phyloP scores from a whole-genome alignment of 208 protist species.

The Jaenimonas drosophilae region DNA sequence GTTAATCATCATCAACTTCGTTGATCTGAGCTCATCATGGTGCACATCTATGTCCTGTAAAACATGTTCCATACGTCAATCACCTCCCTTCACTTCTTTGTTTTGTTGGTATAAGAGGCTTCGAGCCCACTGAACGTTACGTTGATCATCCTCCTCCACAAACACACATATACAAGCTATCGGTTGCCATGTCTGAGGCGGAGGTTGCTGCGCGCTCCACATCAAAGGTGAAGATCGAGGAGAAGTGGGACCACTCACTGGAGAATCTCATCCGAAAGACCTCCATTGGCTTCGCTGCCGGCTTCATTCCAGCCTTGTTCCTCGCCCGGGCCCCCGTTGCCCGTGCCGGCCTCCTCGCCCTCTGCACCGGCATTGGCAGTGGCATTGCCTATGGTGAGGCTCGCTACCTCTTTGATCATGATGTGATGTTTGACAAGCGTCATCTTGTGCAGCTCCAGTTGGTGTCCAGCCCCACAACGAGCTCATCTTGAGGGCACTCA shows the following conservation, averaged over 20 bases:
- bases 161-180: too few species aligned
- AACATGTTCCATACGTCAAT: too few species aligned
- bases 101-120: constrained; percentile 1
- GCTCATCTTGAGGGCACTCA: too few species aligned
- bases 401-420: constrained; percentile 82
- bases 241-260: constrained; percentile 88
- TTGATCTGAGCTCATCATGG: too few species aligned
- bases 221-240: constrained; percentile 32
- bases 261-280: constrained; percentile 85
- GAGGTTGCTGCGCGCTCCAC: too few species aligned
- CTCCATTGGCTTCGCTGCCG: constrained; percentile 55
- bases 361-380: constrained; percentile 65
- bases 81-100: too few species aligned
- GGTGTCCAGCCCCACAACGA: too few species aligned
- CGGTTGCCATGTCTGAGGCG: too few species aligned
- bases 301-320: constrained; percentile 63
- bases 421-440: constrained; percentile 81
- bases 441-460: constrained; percentile 46
- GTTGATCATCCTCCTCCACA: neutral
- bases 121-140: too few species aligned
- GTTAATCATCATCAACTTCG: too few species aligned
- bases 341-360: constrained; percentile 38
- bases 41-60: too few species aligned
- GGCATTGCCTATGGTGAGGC: constrained; percentile 85
- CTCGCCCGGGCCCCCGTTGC: constrained; percentile 57